phyloP scores from a whole-genome alignment of 1,139 yeast species.

The Pneumocystis jirovecii region DNA sequence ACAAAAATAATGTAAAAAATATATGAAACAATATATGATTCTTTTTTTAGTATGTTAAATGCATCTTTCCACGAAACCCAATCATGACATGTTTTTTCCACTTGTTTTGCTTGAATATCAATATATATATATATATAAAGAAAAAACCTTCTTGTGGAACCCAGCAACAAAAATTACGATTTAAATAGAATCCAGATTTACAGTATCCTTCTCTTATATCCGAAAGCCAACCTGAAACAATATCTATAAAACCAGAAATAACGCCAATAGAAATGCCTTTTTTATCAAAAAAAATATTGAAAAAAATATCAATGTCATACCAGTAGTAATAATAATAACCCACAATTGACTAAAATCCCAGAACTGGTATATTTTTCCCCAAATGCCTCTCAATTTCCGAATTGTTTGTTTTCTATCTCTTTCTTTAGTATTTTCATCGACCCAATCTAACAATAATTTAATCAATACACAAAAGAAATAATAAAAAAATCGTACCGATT shows the following conservation, averaged over 20 bases:
- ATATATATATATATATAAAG: background rate
- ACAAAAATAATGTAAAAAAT: background rate
- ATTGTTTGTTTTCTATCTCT: background rate
- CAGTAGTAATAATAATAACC: background rate
- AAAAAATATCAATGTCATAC: background rate
- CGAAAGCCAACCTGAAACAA: constrained; percentile 72
- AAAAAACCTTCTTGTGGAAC: constrained; percentile 20
- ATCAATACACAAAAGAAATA: background rate
- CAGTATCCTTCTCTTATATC: constrained; percentile 71
- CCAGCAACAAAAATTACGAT: constrained; percentile 61
- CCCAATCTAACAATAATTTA: background rate
- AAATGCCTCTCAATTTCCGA: background rate
- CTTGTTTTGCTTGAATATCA: background rate
- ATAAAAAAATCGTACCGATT: background rate
- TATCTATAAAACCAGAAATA: constrained; percentile 67
- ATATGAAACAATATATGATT: background rate
- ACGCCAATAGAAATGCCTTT: constrained; percentile 57
- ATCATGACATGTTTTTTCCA: background rate
- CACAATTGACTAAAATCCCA: background rate
- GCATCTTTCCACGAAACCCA: background rate
- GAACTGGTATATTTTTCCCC: background rate
- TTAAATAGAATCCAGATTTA: constrained; percentile 50
- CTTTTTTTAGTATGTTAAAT: background rate
- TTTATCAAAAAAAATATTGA: background rate
- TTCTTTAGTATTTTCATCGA: background rate